A percentile compares a stretch with the other conserved stretches of the same genome.
These are phyloP conservation scores for Hanseniaspora mollemarum DNA, from an alignment of 805 yeast genomes.

Conservation along the genomic window DNA sequence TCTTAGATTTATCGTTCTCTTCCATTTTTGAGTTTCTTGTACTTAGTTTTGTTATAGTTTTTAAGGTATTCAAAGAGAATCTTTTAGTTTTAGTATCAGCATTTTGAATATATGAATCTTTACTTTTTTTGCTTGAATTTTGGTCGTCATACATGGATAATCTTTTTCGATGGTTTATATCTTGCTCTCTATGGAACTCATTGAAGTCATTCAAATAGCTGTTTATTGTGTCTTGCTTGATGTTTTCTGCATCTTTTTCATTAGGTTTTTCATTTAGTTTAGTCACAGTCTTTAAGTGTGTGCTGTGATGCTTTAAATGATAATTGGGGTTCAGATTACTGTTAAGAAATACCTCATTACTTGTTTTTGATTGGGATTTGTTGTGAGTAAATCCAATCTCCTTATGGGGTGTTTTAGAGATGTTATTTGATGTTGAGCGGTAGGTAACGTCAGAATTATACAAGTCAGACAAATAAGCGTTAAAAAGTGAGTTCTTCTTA, in stretches of 20 bases:
- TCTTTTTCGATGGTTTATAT: constrained; percentile 18
- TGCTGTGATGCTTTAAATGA: constrained; percentile 10
- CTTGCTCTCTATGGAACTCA: constrained; percentile 18
- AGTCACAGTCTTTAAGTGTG: constrained; percentile 14
- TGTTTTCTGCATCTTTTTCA: not conserved
- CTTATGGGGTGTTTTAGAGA: not conserved
- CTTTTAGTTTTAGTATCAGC: not conserved
- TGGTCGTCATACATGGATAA: constrained; percentile 8
- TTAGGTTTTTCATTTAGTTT: not conserved
- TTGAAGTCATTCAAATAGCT: constrained; percentile 16
- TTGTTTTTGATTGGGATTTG: not conserved
- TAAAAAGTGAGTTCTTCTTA: not conserved
- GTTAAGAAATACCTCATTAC: not conserved
- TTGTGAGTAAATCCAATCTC: not conserved
- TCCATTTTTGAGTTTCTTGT: not conserved
- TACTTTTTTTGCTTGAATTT: not conserved
- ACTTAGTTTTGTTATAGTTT: not conserved
- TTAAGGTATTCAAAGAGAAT: not conserved
- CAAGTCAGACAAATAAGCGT: not conserved
- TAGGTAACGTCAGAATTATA: not conserved
- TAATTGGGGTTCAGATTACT: constrained; percentile 3
- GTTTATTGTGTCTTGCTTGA: constrained; percentile 1
- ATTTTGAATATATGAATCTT: not conserved
- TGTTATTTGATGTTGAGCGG: not conserved
- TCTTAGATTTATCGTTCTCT: not conserved